A percentile compares a stretch with the other conserved stretches of the same genome.
These are phyloP conservation scores for Pezicula carpinea DNA, from an alignment of 2,329 filamentous ascomycete species.

Conservation along the genomic window DNA sequence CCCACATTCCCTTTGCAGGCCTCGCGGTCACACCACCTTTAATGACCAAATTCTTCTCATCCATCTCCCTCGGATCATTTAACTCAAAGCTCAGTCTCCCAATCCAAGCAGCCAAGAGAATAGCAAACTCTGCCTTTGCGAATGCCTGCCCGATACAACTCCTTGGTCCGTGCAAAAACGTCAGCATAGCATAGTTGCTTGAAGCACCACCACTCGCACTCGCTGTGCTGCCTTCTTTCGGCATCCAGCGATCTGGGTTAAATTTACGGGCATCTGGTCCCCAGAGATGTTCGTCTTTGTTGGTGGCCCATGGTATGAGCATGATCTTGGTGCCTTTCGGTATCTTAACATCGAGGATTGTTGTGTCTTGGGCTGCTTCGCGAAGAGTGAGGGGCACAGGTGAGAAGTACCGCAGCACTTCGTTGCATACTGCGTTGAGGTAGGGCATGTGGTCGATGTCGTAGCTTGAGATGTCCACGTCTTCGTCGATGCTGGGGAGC, in stretches of 20 bases:
- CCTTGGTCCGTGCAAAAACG: conserved; percentile 78
- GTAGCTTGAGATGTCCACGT: conserved; percentile 41
- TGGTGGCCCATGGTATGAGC: conserved; percentile 53
- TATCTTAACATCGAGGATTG: conserved; percentile 57
- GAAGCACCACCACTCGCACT: conserved; percentile 57
- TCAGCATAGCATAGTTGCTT: conserved; percentile 72
- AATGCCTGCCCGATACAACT: conserved; percentile 79
- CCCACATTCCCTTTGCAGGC: conserved; percentile 65
- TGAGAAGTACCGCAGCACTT: conserved; percentile 65
- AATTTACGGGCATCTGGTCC: conserved; percentile 69
- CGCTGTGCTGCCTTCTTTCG: conserved; percentile 22
- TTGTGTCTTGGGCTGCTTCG: conserved; percentile 55
- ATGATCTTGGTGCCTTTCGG: conserved; percentile 65
- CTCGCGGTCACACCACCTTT: conserved; percentile 66
- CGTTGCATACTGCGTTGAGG: conserved; percentile 70
- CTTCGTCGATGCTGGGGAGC: conserved; percentile 45
- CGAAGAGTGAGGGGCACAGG: conserved; percentile 68
- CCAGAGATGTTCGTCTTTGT: conserved; percentile 67
- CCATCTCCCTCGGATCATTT: conserved; percentile 51
- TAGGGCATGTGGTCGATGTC: conserved; percentile 74
- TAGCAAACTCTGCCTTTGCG: conserved; percentile 77
- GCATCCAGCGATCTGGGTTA: conserved; percentile 70
- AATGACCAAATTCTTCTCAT: conserved; percentile 60
- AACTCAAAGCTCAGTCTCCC: conserved; percentile 64
- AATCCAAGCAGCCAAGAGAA: conserved; percentile 70